Base-by-base conservation (phyloP, 345 rosid species). In the Kandelia obovata region DNA sequence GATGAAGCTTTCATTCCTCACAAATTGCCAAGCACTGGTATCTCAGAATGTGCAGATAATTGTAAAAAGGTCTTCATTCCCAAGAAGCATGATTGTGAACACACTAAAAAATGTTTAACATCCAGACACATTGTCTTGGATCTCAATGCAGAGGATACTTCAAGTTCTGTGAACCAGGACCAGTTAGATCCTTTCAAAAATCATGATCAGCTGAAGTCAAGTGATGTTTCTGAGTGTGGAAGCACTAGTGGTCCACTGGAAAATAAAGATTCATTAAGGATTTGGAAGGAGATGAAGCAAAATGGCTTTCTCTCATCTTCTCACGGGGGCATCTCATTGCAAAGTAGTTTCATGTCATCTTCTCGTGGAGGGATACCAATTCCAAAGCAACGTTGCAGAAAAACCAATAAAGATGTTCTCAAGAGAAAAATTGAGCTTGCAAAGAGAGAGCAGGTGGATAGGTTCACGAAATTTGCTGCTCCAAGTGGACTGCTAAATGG, bases 401-500 rank as follows among this genome's bases (percentile, higher is more conserved):
- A 85, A 77, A 75, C 81, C 76, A 89, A 84, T 83, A 61, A 64
- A 13, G 90, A 88, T 55, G 28, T 71, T 58, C 65, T 81, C 9
- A 88, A 86, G 88, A 89, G 66, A 79, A 90, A 75, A 79, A 84
- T 84, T 65, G 96, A 90, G 68, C 71, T 84, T 37, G 96, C 93
- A 0, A 95, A 81, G 87, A 87, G 78, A 68, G 92, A 92, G 71
- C 89, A 83, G 73, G 88, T 81, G 37, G 96, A 90, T 77, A 86
- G 89, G 79, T 87, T 95, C 57, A 69, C 98, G 7, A 88, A 87
- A 80, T 80, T 92, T 68, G 87, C 98, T 19, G 90, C 97, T 27
- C 99, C 99, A 2, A 95, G 96, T 74, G 98, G 97, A 49, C 82
- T 90, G 74, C 86, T 95, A 66, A 92, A 88, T 58, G 94, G 83